Conservation (phyloP, 305 asterid species). For the Ruellia speciosa region DNA sequence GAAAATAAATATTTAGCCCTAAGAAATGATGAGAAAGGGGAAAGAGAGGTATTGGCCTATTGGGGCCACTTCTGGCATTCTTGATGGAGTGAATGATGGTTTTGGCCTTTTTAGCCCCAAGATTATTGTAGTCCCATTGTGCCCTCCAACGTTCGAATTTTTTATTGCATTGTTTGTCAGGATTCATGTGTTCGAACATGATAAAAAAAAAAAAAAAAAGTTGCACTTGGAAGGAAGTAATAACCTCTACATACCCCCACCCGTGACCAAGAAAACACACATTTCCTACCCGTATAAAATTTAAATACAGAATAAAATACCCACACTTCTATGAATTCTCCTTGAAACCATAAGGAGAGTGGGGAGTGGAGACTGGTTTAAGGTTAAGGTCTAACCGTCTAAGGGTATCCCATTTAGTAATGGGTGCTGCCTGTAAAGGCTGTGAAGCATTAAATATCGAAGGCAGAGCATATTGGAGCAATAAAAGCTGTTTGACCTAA, state of each 20-base stretch:
- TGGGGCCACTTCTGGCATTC: constrained; percentile 6
- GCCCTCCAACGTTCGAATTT: constrained; percentile 50
- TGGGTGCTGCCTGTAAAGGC: constrained; percentile 13
- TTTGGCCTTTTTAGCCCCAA: constrained; percentile 21
- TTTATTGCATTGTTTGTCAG: background rate
- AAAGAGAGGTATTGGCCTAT: background rate
- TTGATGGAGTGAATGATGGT: constrained; percentile 25
- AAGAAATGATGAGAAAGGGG: background rate
- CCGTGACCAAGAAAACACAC: background rate
- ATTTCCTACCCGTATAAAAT: background rate
- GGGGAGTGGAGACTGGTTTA: background rate
- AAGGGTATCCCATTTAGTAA: background rate
- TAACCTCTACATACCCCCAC: background rate
- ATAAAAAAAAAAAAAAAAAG: no score
- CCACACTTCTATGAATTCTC: background rate
- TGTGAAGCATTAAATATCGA: constrained; percentile 10
- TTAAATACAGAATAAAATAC: background rate
- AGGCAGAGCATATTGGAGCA: constrained; percentile 14
- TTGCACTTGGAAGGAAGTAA: background rate
- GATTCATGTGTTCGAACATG: background rate
- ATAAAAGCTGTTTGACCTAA: constrained; percentile 27
- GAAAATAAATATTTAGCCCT: no score
- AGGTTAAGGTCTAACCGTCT: no score
- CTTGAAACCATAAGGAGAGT: background rate
- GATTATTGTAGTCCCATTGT: constrained; percentile 33